Percentiles rank a stretch among this genome's conserved stretches.
Evolutionary conservation across 768 basidiomycete species (phyloP).

Genomic region (Pulveroboletus sp.): DNA sequence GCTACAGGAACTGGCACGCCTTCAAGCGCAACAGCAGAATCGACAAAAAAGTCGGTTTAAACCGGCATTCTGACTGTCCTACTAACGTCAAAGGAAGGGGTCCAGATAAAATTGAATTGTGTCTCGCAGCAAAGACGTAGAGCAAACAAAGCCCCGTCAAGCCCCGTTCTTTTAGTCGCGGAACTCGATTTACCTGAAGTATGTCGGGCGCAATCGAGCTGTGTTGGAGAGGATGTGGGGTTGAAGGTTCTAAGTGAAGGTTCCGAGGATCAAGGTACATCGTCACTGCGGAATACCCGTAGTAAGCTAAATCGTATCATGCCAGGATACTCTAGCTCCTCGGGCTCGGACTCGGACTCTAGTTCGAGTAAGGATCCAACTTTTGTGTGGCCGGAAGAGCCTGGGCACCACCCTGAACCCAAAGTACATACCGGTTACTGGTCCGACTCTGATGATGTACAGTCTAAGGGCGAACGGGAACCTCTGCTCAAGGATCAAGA

Average conservation of each 20-base stretch:
- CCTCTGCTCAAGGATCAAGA: conserved; percentile 9
- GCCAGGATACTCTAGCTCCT: conserved; percentile 10
- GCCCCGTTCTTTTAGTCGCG: conserved; percentile 16
- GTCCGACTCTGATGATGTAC: conserved; percentile 17
- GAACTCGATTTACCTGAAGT: conserved; percentile 15
- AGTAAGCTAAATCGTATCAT: background rate
- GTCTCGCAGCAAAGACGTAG: conserved; percentile 16
- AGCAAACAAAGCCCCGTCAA: conserved; percentile 8
- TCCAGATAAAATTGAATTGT: conserved; percentile 45
- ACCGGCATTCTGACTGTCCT: background rate
- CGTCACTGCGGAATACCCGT: background rate
- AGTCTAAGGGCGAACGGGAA: conserved; percentile 20
- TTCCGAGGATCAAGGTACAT: conserved; percentile 13
- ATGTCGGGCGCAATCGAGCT: background rate
- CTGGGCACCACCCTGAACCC: background rate
- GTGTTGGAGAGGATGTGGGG: background rate
- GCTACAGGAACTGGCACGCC: conserved; percentile 51
- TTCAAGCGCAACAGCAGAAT: conserved; percentile 38
- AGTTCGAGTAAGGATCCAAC: conserved; percentile 4
- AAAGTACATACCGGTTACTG: conserved; percentile 21
- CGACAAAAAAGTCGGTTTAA: conserved; percentile 41
- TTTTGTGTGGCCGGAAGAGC: conserved; percentile 14
- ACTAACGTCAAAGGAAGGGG: conserved; percentile 25
- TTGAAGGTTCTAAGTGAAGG: conserved; percentile 1
- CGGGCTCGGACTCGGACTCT: conserved; percentile 12